Evolutionary conservation across 192 early-diverging fungal species (phyloP).

Genomic region (Diversispora epigaea): DNA sequence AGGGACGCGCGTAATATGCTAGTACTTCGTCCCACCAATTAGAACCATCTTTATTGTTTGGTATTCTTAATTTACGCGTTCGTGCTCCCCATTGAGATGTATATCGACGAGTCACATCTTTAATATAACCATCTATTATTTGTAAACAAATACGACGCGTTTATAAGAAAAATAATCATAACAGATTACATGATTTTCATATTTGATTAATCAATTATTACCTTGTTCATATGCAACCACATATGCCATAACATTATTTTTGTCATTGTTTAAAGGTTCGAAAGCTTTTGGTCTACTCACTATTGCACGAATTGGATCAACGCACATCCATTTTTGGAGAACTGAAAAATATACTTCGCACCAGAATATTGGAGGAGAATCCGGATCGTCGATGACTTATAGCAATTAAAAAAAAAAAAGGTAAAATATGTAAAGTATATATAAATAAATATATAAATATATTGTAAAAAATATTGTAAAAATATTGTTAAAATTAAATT

Average conservation of each 20-base stretch:
- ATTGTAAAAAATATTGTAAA: too few relatives aligned
- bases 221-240: slow-evolving; percentile 63
- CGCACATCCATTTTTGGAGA: slow-evolving; percentile 59
- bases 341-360: slow-evolving; percentile 57
- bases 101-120: slow-evolving; percentile 73
- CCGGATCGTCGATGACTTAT: background rate
- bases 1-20: slow-evolving; percentile 40
- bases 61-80: slow-evolving; percentile 53
- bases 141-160: background rate
- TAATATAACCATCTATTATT: slow-evolving; percentile 45
- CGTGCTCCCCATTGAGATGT: slow-evolving; percentile 50
- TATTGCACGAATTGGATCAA: slow-evolving; percentile 57
- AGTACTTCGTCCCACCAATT: slow-evolving; percentile 47
- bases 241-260: slow-evolving; percentile 55
- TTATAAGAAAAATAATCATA: background rate
- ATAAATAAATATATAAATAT: too few relatives aligned
- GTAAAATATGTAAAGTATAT: background rate
- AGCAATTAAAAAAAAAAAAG: background rate
- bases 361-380: slow-evolving; percentile 61
- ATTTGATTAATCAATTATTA: background rate
- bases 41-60: slow-evolving; percentile 38
- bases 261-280: slow-evolving; percentile 49
- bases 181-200: background rate
- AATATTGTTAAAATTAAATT: too few relatives aligned
- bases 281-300: slow-evolving; percentile 55